phyloP scores from a whole-genome alignment of 2,329 filamentous ascomycete species.

The Aspergillus luchuensis region DNA sequence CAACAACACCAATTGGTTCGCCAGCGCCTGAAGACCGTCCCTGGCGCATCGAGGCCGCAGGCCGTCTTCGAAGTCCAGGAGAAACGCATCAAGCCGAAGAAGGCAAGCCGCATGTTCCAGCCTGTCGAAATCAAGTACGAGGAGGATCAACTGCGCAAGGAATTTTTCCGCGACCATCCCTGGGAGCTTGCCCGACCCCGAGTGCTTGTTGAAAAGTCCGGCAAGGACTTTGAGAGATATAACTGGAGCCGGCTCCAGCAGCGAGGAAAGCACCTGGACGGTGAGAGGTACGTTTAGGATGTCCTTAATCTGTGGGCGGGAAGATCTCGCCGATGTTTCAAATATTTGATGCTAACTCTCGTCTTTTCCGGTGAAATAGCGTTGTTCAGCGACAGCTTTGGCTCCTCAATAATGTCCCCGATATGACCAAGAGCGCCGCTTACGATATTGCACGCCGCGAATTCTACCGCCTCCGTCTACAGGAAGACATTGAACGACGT shows the following conservation, averaged over 20 bases:
- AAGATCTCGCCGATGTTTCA: neutral
- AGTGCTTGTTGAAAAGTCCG: conserved; percentile 80
- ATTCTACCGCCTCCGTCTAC: conserved; percentile 82
- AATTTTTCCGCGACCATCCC: conserved; percentile 91
- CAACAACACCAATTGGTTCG: conserved; percentile 47
- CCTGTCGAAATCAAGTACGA: conserved; percentile 76
- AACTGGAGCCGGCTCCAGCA: conserved; percentile 83
- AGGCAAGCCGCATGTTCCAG: conserved; percentile 75
- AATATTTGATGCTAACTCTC: conserved; percentile 13
- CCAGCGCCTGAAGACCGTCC: conserved; percentile 39
- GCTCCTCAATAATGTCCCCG: conserved; percentile 68
- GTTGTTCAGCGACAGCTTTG: conserved; percentile 90
- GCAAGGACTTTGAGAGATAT: conserved; percentile 72
- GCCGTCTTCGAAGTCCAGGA: conserved; percentile 40
- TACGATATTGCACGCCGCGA: conserved; percentile 88
- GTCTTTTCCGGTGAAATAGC: conserved; percentile 50
- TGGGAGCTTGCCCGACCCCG: conserved; percentile 94
- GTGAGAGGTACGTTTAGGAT: conserved; percentile 68
- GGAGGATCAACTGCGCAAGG: conserved; percentile 76
- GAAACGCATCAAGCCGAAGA: conserved; percentile 54
- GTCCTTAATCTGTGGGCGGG: neutral
- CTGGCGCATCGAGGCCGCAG: conserved; percentile 33
- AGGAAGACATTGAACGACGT: conserved; percentile 78
- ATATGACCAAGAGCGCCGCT: conserved; percentile 65
- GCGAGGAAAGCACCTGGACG: conserved; percentile 72